These are phyloP conservation scores for Sporisorium exsertum DNA, from an alignment of 1,284 basidiomycete genomes.

Conservation along the genomic window DNA sequence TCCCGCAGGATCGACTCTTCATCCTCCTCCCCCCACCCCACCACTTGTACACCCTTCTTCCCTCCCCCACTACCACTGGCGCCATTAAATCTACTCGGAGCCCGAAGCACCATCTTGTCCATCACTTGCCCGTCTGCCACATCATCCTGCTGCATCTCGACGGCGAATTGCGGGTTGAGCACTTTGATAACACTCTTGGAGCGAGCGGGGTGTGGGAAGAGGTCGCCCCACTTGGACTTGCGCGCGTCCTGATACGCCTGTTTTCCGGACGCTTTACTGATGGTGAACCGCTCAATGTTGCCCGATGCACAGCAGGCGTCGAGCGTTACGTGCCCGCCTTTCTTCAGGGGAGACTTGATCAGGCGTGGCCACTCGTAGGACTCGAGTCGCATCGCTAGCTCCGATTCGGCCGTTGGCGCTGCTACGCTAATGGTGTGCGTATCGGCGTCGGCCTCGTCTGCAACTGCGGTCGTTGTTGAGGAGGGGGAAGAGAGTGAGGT, in stretches of 20 bases:
- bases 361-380: constrained; percentile 82
- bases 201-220: constrained; percentile 80
- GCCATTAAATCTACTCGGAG: constrained; percentile 26
- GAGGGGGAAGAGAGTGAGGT: constrained; percentile 2
- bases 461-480: background rate
- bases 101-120: constrained; percentile 16
- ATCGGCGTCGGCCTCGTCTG: background rate
- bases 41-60: background rate
- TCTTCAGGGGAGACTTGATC: constrained; percentile 88
- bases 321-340: constrained; percentile 90
- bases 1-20: constrained; percentile 31
- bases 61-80: too few relatives aligned
- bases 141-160: constrained; percentile 13
- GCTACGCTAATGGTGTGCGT: background rate
- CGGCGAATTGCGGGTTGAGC: constrained; percentile 33
- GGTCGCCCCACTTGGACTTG: constrained; percentile 91
- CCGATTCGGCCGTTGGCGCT: constrained; percentile 8
- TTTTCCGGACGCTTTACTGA: constrained; percentile 91
- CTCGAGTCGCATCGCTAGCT: constrained; percentile 55
- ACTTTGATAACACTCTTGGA: constrained; percentile 26
- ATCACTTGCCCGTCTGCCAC: constrained; percentile 12
- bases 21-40: constrained; percentile 7
- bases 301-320: constrained; percentile 88
- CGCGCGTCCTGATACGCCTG: constrained; percentile 95
- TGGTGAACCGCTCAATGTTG: constrained; percentile 87